Conservation (phyloP, 2,329 filamentous ascomycete species). For the Diatrype stigma region DNA sequence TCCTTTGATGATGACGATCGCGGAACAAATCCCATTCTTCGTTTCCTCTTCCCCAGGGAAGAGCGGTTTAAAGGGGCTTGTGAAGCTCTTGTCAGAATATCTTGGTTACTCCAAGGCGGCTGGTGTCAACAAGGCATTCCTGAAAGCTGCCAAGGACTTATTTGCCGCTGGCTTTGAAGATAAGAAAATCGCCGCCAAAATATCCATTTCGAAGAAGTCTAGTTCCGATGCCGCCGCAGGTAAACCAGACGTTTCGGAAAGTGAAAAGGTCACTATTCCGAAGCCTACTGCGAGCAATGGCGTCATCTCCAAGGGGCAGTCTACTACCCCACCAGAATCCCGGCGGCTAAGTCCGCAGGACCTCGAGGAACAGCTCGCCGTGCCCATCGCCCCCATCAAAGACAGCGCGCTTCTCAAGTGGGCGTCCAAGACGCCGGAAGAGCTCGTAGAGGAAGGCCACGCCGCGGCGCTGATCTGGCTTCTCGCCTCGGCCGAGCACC, state of each 20-base stretch:
- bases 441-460: constrained; percentile 74
- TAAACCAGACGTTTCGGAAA: neutral
- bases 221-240: neutral
- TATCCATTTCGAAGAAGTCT: constrained; percentile 16
- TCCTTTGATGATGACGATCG: constrained; percentile 63
- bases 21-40: constrained; percentile 75
- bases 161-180: constrained; percentile 33
- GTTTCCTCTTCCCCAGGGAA: constrained; percentile 44
- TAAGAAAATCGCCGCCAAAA: constrained; percentile 32
- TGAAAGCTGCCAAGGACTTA: constrained; percentile 41
- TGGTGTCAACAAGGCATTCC: constrained; percentile 43
- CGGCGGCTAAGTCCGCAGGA: constrained; percentile 34
- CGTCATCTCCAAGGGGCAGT: neutral
- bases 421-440: constrained; percentile 72
- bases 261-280: neutral
- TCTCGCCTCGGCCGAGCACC: constrained; percentile 69
- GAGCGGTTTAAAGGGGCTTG: constrained; percentile 42
- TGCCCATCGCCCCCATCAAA: constrained; percentile 40
- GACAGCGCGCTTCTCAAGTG: constrained; percentile 59
- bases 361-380: constrained; percentile 49
- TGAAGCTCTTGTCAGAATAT: constrained; percentile 54
- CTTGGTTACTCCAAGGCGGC: constrained; percentile 50
- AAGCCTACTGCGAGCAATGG: neutral
- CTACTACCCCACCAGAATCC: constrained; percentile 3
- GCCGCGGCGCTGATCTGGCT: constrained; percentile 67